Base-by-base conservation (phyloP, 805 yeast species). In the Clavispora santaluciae region DNA sequence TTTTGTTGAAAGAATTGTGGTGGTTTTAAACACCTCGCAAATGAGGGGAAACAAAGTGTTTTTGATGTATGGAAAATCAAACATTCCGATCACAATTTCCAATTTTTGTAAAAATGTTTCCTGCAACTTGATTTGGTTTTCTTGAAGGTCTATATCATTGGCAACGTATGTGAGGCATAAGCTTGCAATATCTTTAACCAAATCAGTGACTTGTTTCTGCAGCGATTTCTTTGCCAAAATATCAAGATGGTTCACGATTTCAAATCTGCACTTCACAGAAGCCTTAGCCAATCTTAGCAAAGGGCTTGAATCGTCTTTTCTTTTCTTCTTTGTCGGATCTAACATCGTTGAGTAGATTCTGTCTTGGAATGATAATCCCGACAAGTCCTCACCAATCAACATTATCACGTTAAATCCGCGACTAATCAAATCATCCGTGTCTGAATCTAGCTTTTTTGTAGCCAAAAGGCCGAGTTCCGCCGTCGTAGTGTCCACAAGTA, bases 1-100 rank as follows among this genome's bases (percentile, higher is more conserved):
- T 54, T 93, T 91, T 21, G 93, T 84, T 5, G 85, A 79, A 24
- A 90, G 68, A 22, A 93, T 79, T 0, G 90, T 86, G 1, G 99
- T 93, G 34, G 87, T 83, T 28, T 88, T 76, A 62, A 91, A 93
- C 6, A 87, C 73, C 34, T 72, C 74, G 34, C 87, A 76, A 13
- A 88, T 68, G 34, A 79, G 64, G 2, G 96, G 95, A 57, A 86
- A 78, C n/a, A 89, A 65, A 23, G 78, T 76, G 50, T 79, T 82
- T 50, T 91, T 88, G 42, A 89, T 72, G 15, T 81, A 75, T 9
- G 88, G 73, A 51, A 83, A 82, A 41, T 83, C 90, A 35, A 82
- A 64, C 35, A 73, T 66, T 6, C 63, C 70, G 2, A 75, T 53
- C 24, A 76, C 60, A 13, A 60, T 45, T 2, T 68, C 59, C 17